phyloP scores from a whole-genome alignment of 1,284 basidiomycete species.

The Heterobasidion occidentale region DNA sequence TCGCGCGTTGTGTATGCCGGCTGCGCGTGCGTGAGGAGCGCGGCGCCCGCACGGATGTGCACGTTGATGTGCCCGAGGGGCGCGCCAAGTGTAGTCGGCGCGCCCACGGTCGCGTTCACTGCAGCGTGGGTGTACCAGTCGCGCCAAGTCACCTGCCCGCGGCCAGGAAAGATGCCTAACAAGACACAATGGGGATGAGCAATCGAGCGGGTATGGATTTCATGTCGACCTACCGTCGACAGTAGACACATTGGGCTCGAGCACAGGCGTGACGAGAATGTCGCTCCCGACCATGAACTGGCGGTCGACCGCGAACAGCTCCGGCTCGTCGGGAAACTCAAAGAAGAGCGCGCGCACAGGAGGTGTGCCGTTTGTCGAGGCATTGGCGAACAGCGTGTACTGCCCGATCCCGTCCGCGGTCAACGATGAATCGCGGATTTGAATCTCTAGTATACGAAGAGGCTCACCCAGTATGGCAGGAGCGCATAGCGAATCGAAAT shows the following conservation, averaged over 20 bases:
- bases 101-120: slow-evolving; percentile 29
- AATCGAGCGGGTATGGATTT: not conserved
- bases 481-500: slow-evolving; percentile 60
- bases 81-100: slow-evolving; percentile 39
- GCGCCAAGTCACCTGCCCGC: slow-evolving; percentile 56
- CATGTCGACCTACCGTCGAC: slow-evolving; percentile 35
- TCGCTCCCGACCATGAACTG: slow-evolving; percentile 69
- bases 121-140: slow-evolving; percentile 70
- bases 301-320: slow-evolving; percentile 52
- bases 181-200: not conserved
- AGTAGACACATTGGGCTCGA: slow-evolving; percentile 47
- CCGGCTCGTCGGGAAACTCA: slow-evolving; percentile 65
- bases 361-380: slow-evolving; percentile 55
- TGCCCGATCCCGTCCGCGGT: slow-evolving; percentile 16
- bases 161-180: slow-evolving; percentile 53
- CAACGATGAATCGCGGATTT: slow-evolving; percentile 2
- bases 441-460: not conserved
- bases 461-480: slow-evolving; percentile 66
- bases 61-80: slow-evolving; percentile 67
- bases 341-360: slow-evolving; percentile 69
- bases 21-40: slow-evolving; percentile 46
- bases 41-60: slow-evolving; percentile 53
- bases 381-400: slow-evolving; percentile 72
- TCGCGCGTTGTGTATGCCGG: slow-evolving; percentile 54
- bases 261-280: slow-evolving; percentile 69